A percentile compares a stretch with the other conserved stretches of the same genome.
These are phyloP conservation scores for Arxiozyma heterogenica DNA, from an alignment of 1,139 yeast species.

Conservation along the genomic window DNA sequence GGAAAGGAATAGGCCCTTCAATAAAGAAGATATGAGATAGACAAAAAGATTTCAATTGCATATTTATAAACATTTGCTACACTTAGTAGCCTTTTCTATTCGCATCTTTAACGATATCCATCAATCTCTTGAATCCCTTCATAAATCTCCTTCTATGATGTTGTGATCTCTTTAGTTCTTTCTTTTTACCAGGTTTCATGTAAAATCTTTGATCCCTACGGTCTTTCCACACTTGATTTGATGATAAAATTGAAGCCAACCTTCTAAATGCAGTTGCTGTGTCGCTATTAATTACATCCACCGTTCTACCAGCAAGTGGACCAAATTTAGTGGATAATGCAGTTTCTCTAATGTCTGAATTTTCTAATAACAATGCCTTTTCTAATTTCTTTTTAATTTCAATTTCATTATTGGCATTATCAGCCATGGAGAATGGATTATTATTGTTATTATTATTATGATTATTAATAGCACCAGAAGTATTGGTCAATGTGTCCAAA, in stretches of 20 bases:
- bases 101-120: constrained; percentile 41
- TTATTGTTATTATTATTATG: not conserved
- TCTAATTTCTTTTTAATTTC: not conserved
- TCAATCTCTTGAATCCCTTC: constrained; percentile 40
- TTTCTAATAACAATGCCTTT: constrained; percentile 2
- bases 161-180: constrained; percentile 36
- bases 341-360: constrained; percentile 4
- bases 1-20: not conserved
- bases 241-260: constrained; percentile 30
- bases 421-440: not conserved
- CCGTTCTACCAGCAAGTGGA: constrained; percentile 41
- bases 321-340: constrained; percentile 29
- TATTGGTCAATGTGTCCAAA: not conserved
- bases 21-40: not conserved
- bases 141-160: constrained; percentile 41
- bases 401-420: not conserved
- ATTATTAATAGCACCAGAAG: too few species aligned
- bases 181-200: constrained; percentile 41
- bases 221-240: constrained; percentile 34
- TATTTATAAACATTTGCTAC: too few species aligned
- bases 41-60: not conserved
- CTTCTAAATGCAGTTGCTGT: constrained; percentile 32
- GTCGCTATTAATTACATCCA: constrained; percentile 33
- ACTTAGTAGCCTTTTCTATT: constrained; percentile 45
- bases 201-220: constrained; percentile 37